These are phyloP conservation scores for Populus tomentosa DNA, from an alignment of 441 rosid genomes.

Conservation along the genomic window DNA sequence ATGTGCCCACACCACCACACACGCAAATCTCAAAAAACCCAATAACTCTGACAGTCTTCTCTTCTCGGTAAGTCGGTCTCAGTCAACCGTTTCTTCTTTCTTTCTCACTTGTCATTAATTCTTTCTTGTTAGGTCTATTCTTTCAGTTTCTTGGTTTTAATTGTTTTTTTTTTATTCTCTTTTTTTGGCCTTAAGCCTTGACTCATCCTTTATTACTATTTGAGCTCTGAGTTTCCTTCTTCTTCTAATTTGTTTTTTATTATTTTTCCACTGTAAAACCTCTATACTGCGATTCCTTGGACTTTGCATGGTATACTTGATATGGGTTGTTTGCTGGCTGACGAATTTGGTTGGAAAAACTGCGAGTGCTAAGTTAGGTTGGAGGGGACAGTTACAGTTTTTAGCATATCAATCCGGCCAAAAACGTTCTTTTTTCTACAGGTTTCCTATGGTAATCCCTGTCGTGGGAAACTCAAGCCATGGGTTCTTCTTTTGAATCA, in stretches of 20 bases:
- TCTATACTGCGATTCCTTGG: background rate
- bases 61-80: background rate
- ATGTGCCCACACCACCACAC: background rate
- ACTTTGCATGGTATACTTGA: constrained; percentile 2
- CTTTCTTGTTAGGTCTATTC: background rate
- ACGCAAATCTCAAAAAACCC: background rate
- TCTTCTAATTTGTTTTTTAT: background rate
- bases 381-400: background rate
- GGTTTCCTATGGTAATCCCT: background rate
- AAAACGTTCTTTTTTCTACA: background rate
- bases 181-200: background rate
- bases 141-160: background rate
- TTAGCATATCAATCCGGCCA: background rate
- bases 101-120: background rate
- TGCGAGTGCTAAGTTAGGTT: background rate
- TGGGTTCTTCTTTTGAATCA: too few species aligned
- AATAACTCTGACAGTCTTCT: background rate
- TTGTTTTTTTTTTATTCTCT: too few species aligned
- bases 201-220: background rate
- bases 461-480: background rate
- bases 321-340: background rate
- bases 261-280: background rate
- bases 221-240: background rate
- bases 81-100: background rate
- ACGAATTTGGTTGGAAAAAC: background rate